Evolutionary conservation across 805 yeast genomes (phyloP), one percentile per base, ranked within the genome.

Genomic region (Kodamaea fukazawae): DNA sequence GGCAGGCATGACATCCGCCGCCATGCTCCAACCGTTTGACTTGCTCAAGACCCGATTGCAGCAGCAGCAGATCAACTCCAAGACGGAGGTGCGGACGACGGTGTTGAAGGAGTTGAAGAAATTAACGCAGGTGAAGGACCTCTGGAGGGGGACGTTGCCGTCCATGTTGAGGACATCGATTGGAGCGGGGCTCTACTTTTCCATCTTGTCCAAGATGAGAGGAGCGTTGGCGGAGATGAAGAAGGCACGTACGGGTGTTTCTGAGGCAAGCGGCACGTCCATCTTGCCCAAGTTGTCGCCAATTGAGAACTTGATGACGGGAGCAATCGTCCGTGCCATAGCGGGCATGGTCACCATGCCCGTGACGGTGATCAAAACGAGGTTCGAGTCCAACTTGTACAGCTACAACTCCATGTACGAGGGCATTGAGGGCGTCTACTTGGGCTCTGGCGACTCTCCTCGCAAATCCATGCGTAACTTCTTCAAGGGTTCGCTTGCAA

Each of bases 321-420:
- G 99, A 3, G 85, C 86, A 31, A 51, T 81, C 2, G 81, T 95
- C 1, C 70, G 99, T 41, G 88, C 89, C 0, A 42, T 76, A 1
- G 95, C 89, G 2, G 99, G 99, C 2, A 75, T 82, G 46, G 46
- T 86, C 7, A 87, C 96, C 4, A 93, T 93, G 99, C 99, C 99
- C 0, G 75, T 93, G 7, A 93, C 99, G 0, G 80, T 93, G 3
- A 62, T 93, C 20, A 93, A 93, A 57, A 93, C 95, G 4, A 71
- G 97, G 27, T 89, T 76, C 53, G 98, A 93, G 64, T 86, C 96
- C 4, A 81, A 83, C 27, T 48, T 83, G 40, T 91, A 86, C 61
- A 62, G 75, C 30, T 88, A 89, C 61, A 70, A 64, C 22, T 78
- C 93, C 4, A 54, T 93, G 47, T 45, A 56, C 13, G 80, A 78